Conservation (phyloP, 805 yeast species). For the Starmerella roubikii region DNA sequence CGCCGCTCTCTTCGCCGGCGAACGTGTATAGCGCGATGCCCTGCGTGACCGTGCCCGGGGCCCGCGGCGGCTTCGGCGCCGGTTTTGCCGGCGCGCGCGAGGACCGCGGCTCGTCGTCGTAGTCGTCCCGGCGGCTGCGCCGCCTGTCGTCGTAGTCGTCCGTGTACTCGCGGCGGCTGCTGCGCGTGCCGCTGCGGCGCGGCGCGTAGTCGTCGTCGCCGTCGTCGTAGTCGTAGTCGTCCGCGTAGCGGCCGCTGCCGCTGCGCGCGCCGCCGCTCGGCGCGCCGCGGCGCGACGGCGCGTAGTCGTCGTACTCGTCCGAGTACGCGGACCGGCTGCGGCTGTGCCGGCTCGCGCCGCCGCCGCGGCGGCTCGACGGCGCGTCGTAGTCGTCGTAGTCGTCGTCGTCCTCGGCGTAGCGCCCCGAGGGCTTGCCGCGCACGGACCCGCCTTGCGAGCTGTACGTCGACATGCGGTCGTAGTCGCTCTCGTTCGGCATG, state of each 20-base stretch:
- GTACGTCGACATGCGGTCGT: conserved; percentile 13
- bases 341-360: conserved; percentile 3
- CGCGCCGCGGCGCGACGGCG: neutral
- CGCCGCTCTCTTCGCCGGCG: conserved; percentile 89
- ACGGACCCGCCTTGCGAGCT: conserved; percentile 1
- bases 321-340: neutral
- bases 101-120: conserved; percentile 14
- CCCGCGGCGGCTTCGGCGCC: conserved; percentile 6
- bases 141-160: conserved; percentile 17
- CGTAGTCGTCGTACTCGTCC: neutral
- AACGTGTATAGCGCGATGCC: conserved; percentile 85
- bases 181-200: conserved; percentile 2
- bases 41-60: conserved; percentile 39
- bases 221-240: conserved; percentile 18
- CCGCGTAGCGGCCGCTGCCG: conserved; percentile 17
- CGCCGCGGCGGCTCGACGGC: conserved; percentile 1
- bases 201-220: conserved; percentile 9
- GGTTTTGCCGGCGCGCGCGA: neutral
- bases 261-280: neutral
- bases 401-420: conserved; percentile 17
- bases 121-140: conserved; percentile 8
- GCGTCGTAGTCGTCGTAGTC: conserved; percentile 19
- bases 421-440: conserved; percentile 4
- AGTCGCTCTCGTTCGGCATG: conserved; percentile 38
- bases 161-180: conserved; percentile 12